A percentile compares a stretch with the other conserved stretches of the same genome.
Conservation (phyloP, 2,329 filamentous ascomycete genomes). For the Ophidiomyces ophidiicola region DNA sequence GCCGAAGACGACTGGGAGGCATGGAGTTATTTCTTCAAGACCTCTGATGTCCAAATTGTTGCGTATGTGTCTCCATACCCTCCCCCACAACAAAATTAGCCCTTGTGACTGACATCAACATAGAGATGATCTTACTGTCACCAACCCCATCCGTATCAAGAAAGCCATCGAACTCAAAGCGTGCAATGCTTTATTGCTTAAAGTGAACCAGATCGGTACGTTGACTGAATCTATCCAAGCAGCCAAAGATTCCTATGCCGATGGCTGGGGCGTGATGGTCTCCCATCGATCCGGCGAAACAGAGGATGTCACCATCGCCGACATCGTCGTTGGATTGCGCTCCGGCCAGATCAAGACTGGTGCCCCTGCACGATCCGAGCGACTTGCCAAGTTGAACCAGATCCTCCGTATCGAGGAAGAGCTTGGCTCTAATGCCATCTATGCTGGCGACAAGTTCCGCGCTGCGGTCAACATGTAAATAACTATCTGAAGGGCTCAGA, state of each 20-base stretch:
- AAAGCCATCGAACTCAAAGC: constrained; percentile 98
- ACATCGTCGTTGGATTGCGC: constrained; percentile 93
- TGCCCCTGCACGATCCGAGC: constrained; percentile 91
- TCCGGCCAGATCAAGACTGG: constrained; percentile 98
- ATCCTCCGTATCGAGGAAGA: constrained; percentile 99
- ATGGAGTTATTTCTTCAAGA: constrained; percentile 99
- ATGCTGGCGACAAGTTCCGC: constrained; percentile 87
- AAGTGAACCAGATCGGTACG: constrained; percentile 99
- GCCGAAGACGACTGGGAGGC: constrained; percentile 99
- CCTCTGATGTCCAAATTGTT: constrained; percentile 94
- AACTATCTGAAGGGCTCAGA: neutral
- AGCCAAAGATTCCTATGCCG: constrained; percentile 93
- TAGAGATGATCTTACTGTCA: constrained; percentile 93
- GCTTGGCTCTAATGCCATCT: constrained; percentile 81
- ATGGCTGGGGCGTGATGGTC: constrained; percentile 98
- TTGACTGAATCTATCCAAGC: constrained; percentile 98
- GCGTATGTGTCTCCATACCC: constrained; percentile 36
- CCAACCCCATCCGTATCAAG: constrained; percentile 98
- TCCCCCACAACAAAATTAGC: neutral
- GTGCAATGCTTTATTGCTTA: constrained; percentile 93
- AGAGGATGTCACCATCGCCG: constrained; percentile 97
- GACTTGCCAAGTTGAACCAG: constrained; percentile 99
- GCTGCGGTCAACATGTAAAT: constrained; percentile 73
- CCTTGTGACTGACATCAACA: neutral
- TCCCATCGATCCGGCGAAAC: constrained; percentile 99